Evolutionary conservation across 805 yeast genomes (phyloP).

Genomic region (Starmerella bombicola): DNA sequence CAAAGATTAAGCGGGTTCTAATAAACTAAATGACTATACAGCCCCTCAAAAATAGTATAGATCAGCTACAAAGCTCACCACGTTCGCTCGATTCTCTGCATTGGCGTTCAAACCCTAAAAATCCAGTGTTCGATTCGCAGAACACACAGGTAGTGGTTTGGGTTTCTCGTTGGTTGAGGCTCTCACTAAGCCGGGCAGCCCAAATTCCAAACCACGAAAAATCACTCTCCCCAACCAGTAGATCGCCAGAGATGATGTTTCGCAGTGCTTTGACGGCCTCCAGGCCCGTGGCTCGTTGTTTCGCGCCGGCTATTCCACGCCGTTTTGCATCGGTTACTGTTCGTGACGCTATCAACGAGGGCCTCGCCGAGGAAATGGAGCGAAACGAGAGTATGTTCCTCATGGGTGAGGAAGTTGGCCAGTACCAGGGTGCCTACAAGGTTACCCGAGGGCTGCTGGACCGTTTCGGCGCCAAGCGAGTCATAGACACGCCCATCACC

Average conservation of each 20-base stretch:
- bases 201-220: background rate
- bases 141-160: no score
- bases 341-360: conserved; percentile 91
- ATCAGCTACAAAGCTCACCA: no score
- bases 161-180: background rate
- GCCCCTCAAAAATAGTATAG: no score
- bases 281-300: no score
- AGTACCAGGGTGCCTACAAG: conserved; percentile 98
- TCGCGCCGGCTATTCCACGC: conserved; percentile 13
- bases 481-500: conserved; percentile 93
- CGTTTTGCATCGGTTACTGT: conserved; percentile 49
- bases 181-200: background rate
- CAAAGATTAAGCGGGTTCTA: no score
- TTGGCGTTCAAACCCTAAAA: no score
- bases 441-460: conserved; percentile 90
- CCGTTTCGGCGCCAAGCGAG: conserved; percentile 86
- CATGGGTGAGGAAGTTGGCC: conserved; percentile 99
- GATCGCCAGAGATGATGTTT: conserved; percentile 1
- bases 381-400: conserved; percentile 86
- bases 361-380: conserved; percentile 95
- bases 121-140: no score
- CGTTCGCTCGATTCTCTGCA: no score
- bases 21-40: no score
- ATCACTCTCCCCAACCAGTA: background rate
- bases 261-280: conserved; percentile 5